Conservation (phyloP, 2,329 filamentous ascomycete genomes). For the Ophiostoma fasciatum region DNA sequence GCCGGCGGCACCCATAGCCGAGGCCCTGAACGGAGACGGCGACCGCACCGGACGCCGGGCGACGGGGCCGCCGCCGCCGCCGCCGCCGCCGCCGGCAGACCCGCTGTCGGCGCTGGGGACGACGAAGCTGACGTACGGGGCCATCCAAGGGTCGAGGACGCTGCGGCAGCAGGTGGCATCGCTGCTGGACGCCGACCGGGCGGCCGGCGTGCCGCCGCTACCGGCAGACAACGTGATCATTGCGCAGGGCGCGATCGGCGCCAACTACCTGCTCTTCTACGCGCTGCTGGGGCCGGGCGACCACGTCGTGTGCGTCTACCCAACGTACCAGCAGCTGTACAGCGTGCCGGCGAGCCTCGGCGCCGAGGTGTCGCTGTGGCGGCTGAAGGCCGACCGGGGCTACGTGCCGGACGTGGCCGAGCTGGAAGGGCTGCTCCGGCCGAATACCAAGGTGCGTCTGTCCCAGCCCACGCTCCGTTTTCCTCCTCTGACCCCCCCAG, state of each 20-base stretch:
- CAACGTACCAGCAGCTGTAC: slow-evolving; percentile 78
- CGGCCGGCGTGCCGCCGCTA: slow-evolving; percentile 26
- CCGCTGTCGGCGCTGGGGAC: slow-evolving; percentile 31
- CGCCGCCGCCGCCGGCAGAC: slow-evolving; percentile 13
- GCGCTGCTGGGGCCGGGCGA: slow-evolving; percentile 57
- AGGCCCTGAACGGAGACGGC: too few species aligned
- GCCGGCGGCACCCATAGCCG: too few species aligned
- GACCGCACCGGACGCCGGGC: too few species aligned
- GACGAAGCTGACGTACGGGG: slow-evolving; percentile 53
- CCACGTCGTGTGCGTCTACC: slow-evolving; percentile 76
- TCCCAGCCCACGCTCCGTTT: background rate
- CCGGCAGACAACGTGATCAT: slow-evolving; percentile 52
- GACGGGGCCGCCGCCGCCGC: too few species aligned
- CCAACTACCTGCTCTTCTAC: slow-evolving; percentile 73
- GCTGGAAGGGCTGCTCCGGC: slow-evolving; percentile 47
- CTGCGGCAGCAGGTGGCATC: slow-evolving; percentile 50
- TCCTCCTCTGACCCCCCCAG: slow-evolving; percentile 12
- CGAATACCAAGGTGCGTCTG: slow-evolving; percentile 55
- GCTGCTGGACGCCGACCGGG: slow-evolving; percentile 26
- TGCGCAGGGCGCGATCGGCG: slow-evolving; percentile 65
- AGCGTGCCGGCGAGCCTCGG: slow-evolving; percentile 59
- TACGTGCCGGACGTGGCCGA: slow-evolving; percentile 55
- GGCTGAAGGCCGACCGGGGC: slow-evolving; percentile 44
- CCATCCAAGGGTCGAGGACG: slow-evolving; percentile 52
- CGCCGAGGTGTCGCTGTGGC: slow-evolving; percentile 66